Percentiles rank a stretch among this genome's conserved stretches.
Conservation (phyloP, 192 early-diverging fungal genomes). For the Fimicolochytrium jonesii region DNA sequence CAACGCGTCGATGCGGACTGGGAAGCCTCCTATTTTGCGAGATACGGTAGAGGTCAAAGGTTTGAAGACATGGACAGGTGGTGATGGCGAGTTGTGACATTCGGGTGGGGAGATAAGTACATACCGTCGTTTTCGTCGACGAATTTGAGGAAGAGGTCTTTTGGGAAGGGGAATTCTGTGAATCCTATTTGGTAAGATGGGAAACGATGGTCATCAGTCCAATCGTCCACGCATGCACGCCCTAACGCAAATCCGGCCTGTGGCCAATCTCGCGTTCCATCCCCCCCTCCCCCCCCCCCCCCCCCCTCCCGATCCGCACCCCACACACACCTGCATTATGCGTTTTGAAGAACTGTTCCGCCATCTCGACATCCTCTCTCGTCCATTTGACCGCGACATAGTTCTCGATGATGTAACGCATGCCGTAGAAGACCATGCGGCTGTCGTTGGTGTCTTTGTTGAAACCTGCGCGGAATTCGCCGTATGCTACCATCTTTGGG, state of each 20-base stretch:
- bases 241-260: too few relatives aligned
- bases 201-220: too few relatives aligned
- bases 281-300: not conserved
- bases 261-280: too few relatives aligned
- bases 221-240: too few relatives aligned
- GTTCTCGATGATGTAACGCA: constrained; percentile 79
- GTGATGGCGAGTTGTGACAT: too few relatives aligned
- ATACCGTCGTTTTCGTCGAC: constrained; percentile 66
- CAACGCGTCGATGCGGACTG: constrained; percentile 73
- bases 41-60: too few relatives aligned
- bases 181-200: constrained; percentile 16
- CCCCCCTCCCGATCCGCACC: not conserved
- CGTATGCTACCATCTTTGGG: constrained; percentile 71
- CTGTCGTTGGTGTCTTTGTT: constrained; percentile 63
- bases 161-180: constrained; percentile 69
- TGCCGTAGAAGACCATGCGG: constrained; percentile 79
- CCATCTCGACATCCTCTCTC: constrained; percentile 57
- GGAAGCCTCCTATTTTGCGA: constrained; percentile 79
- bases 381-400: constrained; percentile 69
- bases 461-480: constrained; percentile 69
- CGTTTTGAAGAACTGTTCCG: constrained; percentile 67
- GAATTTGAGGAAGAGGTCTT: constrained; percentile 72
- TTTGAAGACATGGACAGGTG: too few relatives aligned
- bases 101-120: not conserved
- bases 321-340: constrained; percentile 59